Evolutionary conservation across 768 basidiomycete genomes (phyloP), one percentile per base, ranked within the genome.

Genomic region (Russula earlei): DNA sequence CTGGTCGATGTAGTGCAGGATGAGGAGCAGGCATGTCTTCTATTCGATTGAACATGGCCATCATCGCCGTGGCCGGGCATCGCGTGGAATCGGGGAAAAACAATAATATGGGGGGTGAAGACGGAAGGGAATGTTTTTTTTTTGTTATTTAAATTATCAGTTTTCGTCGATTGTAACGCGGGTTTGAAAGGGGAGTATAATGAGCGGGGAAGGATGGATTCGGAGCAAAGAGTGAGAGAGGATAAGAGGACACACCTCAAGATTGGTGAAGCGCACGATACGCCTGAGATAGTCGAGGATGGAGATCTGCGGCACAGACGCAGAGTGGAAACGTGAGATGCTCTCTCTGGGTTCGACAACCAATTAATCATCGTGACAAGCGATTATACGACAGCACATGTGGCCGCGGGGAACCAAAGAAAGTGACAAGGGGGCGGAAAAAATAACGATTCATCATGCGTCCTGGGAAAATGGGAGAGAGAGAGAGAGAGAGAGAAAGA

Each of bases 241-340:
- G 27, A 44, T n/a, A n/a, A n/a, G 40, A 3, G 24, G 27, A 69
- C 79, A 57, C 47, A 94, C 93, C 79, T 98, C 96, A 70, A 94
- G 85, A 67, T 95, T 97, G 55, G 94, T 94, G 70, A 91, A 98
- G 64, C 80, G 83, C 63, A 96, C 87, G 65, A 99, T 95, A 52
- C 96, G 88, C 63, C 84, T 80, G 55, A 98, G 78, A 72, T 99
- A 99, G 68, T 98, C 96, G 60, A 91, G 75, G 47, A 98, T 83
- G 60, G 77, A 79, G 70, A 98, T 98, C 58, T 74, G 77, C 42
- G 96, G 95, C 5, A 92, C 80, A 9, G 93, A 82, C 63, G 94
- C 82, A 31, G 94, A 97, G 72, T 99, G 96, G 69, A 99, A 99
- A 52, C 94, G 85, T 44, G 96, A 97, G 60, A 99, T 78, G 61